Conservation (phyloP, 2,329 filamentous ascomycete genomes). For the Xylaria sp. region DNA sequence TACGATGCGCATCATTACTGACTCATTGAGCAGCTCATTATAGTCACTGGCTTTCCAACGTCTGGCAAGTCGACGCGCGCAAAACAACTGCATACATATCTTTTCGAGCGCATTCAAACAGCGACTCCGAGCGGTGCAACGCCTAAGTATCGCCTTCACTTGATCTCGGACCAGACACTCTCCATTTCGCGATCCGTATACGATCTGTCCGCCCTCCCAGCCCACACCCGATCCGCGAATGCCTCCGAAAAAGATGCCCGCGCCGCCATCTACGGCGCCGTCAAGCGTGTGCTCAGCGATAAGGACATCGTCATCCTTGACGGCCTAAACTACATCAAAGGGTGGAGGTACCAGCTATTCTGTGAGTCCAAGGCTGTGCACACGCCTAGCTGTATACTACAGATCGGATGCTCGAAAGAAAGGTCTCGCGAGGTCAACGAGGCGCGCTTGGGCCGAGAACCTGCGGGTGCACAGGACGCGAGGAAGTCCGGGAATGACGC, state of each 20-base stretch:
- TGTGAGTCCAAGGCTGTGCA: slow-evolving; percentile 82
- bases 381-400: slow-evolving; percentile 77
- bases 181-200: slow-evolving; percentile 74
- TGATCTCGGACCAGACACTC: slow-evolving; percentile 75
- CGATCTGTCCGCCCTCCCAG: slow-evolving; percentile 63
- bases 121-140: slow-evolving; percentile 37
- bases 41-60: slow-evolving; percentile 69
- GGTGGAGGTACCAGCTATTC: slow-evolving; percentile 84
- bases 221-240: slow-evolving; percentile 71
- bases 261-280: slow-evolving; percentile 75
- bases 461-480: slow-evolving; percentile 4
- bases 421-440: slow-evolving; percentile 64
- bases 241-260: slow-evolving; percentile 81
- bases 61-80: slow-evolving; percentile 73
- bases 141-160: slow-evolving; percentile 67
- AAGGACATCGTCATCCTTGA: slow-evolving; percentile 81
- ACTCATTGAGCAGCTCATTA: slow-evolving; percentile 60
- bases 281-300: slow-evolving; percentile 75
- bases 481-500: slow-evolving; percentile 21
- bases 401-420: slow-evolving; percentile 63
- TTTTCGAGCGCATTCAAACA: slow-evolving; percentile 60
- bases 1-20: not conserved
- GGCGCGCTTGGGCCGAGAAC: slow-evolving; percentile 51
- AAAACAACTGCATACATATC: slow-evolving; percentile 68
- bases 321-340: slow-evolving; percentile 86